Conservation (phyloP, 306 rosid genomes). For the Quillaja saponaria region DNA sequence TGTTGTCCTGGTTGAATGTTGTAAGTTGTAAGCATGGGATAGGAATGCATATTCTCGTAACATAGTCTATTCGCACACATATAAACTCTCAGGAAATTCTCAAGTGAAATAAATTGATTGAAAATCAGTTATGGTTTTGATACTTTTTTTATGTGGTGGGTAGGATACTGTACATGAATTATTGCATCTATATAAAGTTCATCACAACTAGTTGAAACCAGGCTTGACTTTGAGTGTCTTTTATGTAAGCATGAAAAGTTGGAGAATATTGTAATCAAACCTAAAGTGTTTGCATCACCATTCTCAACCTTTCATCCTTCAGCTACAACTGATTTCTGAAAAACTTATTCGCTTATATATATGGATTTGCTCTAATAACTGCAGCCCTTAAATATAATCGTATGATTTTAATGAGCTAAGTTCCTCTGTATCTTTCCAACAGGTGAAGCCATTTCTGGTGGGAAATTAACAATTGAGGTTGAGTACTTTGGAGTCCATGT, state of each 20-base stretch:
- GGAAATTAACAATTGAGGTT: conserved; percentile 67
- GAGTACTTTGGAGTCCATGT: conserved; percentile 65
- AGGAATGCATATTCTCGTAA: background rate
- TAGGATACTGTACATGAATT: background rate
- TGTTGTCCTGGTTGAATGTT: background rate
- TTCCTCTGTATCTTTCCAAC: conserved; percentile 32
- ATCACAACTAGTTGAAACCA: conserved; percentile 3
- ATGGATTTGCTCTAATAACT: conserved; percentile 12
- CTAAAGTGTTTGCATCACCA: background rate
- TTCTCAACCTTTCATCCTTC: background rate
- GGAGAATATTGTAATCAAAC: conserved; percentile 1
- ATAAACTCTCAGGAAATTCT: too few species aligned
- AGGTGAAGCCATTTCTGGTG: conserved; percentile 56
- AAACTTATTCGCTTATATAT: conserved; percentile 21
- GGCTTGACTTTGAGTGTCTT: conserved; percentile 12
- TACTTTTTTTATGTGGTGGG: conserved; percentile 11
- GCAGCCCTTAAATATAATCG: background rate
- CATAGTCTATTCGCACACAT: background rate
- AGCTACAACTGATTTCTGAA: conserved; percentile 14
- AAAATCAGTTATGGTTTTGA: background rate
- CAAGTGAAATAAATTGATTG: too few species aligned
- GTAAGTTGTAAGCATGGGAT: background rate
- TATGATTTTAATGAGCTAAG: conserved; percentile 3
- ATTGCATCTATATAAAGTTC: conserved; percentile 8
- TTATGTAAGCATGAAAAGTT: conserved; percentile 4